Evolutionary conservation across 805 yeast genomes (phyloP), one percentile per base, ranked within the genome.

Genomic region (Candida ficus): DNA sequence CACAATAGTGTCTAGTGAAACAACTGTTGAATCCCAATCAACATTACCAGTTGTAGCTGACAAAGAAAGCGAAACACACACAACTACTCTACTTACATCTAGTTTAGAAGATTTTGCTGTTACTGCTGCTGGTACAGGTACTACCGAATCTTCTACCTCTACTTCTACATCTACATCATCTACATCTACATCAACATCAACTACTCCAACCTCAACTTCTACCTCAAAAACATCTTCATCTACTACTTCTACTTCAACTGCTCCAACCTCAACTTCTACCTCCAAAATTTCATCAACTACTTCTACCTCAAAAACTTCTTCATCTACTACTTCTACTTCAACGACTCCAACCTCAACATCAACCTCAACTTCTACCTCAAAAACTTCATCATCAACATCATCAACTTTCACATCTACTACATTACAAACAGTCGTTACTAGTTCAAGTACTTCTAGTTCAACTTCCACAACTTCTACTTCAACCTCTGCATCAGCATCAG

Each of bases 291-390:
- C 38, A 13, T 4, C 21, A 4, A 11, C 30, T 13, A 22, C 35
- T 9, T 7, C 37, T 14, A 12, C 20, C 16, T 14, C 22, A 20
- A n/a, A n/a, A n/a, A 11, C 33, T 28, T 14, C 38, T 13, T 4
- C 21, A 4, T 10, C 30, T 13, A 22, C 29, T 21, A 17, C 32
- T 4, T 18, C 33, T 16, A 19, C 23, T 12, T n/a, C 29, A 20
- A 16, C 30, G 11, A 7, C 20, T 29, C 12, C 19, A 14, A 3
- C 17, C 9, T 29, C 32, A 5, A n/a, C 44, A 14, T 26, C 46
- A 9, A 22, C 41, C 19, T 20, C 42, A 17, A 18, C 45, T 12
- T 19, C 47, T n/a, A 26, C 43, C 14, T 36, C 50, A 4, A 18
- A 46, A 9, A 20, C 40, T 11, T 22, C 41, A 22, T n/a, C n/a